Conservation (phyloP, 768 basidiomycete genomes). For the Auriscalpium microsporum region DNA sequence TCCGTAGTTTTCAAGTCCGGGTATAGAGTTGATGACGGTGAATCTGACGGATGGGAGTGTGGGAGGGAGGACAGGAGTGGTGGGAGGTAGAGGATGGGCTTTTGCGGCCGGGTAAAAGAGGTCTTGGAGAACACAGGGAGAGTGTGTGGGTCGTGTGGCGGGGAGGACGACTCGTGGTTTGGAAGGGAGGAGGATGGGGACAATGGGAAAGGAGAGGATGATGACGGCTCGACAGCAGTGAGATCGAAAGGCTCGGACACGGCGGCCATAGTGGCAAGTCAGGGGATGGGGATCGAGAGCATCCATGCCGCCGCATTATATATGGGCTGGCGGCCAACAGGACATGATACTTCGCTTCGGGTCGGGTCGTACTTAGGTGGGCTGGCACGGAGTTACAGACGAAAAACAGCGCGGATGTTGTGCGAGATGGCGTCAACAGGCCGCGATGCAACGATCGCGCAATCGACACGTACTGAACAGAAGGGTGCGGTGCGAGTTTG, state of each 20-base stretch:
- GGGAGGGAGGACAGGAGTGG: conserved; percentile 78
- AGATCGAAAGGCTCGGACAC: neutral
- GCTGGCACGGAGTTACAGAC: neutral
- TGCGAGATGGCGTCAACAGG: conserved; percentile 12
- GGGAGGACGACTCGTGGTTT: neutral
- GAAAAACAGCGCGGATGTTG: neutral
- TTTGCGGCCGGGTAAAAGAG: conserved; percentile 27
- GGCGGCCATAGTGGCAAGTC: neutral
- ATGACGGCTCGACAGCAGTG: neutral
- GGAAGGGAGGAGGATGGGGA: conserved; percentile 2
- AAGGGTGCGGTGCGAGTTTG: neutral
- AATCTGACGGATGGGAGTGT: conserved; percentile 24
- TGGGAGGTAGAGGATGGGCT: conserved; percentile 70
- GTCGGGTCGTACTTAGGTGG: neutral
- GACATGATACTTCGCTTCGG: neutral
- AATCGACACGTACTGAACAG: neutral
- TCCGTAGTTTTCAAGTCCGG: conserved; percentile 46
- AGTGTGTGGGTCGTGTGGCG: conserved; percentile 43
- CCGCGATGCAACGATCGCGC: conserved; percentile 4
- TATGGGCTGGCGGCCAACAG: too few relatives aligned
- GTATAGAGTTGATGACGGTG: conserved; percentile 19
- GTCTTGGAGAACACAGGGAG: conserved; percentile 42
- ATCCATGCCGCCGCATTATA: neutral
- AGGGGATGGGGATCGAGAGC: neutral
- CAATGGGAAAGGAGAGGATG: neutral